phyloP scores from a whole-genome alignment of 345 rosid species.

The Populus deltoides region DNA sequence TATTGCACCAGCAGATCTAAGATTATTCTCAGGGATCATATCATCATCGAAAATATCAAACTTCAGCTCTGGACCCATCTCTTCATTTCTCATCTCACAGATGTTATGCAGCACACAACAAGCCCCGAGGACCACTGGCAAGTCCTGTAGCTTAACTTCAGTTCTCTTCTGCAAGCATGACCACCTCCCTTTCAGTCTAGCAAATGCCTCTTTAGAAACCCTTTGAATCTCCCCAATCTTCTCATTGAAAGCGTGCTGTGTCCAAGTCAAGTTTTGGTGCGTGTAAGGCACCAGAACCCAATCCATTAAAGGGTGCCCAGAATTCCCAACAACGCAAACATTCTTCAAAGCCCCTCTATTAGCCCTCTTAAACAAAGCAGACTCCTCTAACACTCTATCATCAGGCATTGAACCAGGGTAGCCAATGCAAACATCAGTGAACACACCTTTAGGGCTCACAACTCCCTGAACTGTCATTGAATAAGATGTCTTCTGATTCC shows the following conservation, averaged over 20 bases:
- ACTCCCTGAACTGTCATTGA: conserved; percentile 83
- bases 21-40: conserved; percentile 49
- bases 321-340: conserved; percentile 61
- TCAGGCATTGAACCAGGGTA: conserved; percentile 81
- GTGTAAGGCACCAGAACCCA: conserved; percentile 78
- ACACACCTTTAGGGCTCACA: conserved; percentile 59
- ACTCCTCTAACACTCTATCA: conserved; percentile 68
- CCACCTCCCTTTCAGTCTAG: conserved; percentile 69
- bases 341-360: conserved; percentile 50
- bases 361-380: conserved; percentile 60
- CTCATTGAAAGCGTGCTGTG: conserved; percentile 73
- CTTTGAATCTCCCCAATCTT: conserved; percentile 42
- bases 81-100: conserved; percentile 73
- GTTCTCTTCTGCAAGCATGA: conserved; percentile 72
- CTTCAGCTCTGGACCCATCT: conserved; percentile 37
- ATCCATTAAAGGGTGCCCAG: conserved; percentile 63
- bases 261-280: conserved; percentile 69
- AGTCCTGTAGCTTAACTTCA: conserved; percentile 72
- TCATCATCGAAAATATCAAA: conserved; percentile 65
- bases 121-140: conserved; percentile 80
- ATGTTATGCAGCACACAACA: conserved; percentile 81
- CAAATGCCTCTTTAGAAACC: conserved; percentile 50
- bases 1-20: conserved; percentile 45
- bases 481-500: conserved; percentile 81
- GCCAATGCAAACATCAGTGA: conserved; percentile 79